These are phyloP conservation scores for Aspergillus nanangensis DNA, from an alignment of 495 filamentous ascomycete genomes.

Conservation along the genomic window DNA sequence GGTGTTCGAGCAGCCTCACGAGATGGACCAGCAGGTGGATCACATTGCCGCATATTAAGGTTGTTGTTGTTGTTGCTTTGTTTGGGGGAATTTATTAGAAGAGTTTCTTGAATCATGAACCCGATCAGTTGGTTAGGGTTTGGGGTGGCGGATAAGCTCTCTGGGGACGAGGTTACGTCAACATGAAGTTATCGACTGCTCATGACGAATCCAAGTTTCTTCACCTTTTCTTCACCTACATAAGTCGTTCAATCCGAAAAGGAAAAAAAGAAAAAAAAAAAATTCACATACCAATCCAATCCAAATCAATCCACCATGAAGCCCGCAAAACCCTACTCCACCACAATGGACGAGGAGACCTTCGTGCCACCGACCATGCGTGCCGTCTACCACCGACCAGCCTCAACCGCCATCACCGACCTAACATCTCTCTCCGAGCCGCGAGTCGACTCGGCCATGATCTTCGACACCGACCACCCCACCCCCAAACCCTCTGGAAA, in stretches of 20 bases:
- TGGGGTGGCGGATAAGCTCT: slow-evolving; percentile 2
- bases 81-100: too few relatives aligned
- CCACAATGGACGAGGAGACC: slow-evolving; percentile 29
- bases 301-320: slow-evolving; percentile 8
- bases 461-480: slow-evolving; percentile 34
- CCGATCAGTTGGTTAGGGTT: neutral
- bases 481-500: slow-evolving; percentile 31
- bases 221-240: too few relatives aligned
- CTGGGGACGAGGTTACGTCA: slow-evolving; percentile 11
- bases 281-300: neutral
- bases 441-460: slow-evolving; percentile 19
- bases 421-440: slow-evolving; percentile 5
- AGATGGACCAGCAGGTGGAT: slow-evolving; percentile 51
- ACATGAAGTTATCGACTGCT: too few relatives aligned
- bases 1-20: slow-evolving; percentile 71
- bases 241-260: too few relatives aligned
- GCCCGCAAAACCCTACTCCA: slow-evolving; percentile 20
- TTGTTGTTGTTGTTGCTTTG: too few relatives aligned
- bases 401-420: slow-evolving; percentile 16
- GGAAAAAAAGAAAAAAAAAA: neutral
- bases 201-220: too few relatives aligned
- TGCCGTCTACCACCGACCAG: slow-evolving; percentile 33
- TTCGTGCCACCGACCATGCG: slow-evolving; percentile 34
- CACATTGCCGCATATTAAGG: slow-evolving; percentile 30
- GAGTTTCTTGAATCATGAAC: neutral